Conservation (phyloP, 225 moss, liverwort and hornwort species). For the Asterella californica region DNA sequence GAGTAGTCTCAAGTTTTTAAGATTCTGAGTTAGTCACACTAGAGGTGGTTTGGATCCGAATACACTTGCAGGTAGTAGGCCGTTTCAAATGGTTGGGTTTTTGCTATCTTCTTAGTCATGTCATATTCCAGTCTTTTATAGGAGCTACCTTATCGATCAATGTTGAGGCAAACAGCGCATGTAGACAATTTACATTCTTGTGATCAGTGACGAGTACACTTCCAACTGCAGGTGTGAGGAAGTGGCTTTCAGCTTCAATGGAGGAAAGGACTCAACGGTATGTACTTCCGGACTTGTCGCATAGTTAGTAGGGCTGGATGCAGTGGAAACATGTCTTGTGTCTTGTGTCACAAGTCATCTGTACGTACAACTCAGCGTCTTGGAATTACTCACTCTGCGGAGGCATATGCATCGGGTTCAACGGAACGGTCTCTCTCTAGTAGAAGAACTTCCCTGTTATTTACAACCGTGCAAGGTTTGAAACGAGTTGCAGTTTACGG, state of each 20-base stretch:
- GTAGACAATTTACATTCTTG: not conserved
- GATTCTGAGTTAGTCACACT: too few relatives aligned
- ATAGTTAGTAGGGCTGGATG: not conserved
- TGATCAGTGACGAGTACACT: not conserved
- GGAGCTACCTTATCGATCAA: not conserved
- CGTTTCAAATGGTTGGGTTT: too few relatives aligned
- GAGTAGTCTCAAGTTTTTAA: too few relatives aligned
- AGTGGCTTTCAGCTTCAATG: slow-evolving; percentile 48
- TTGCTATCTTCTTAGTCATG: too few relatives aligned
- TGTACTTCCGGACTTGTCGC: not conserved
- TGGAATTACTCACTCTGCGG: not conserved
- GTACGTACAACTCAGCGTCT: not conserved
- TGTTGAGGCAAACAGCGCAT: not conserved
- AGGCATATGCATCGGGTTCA: not conserved
- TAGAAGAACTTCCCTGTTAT: not conserved
- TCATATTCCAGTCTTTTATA: not conserved
- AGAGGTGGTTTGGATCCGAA: too few relatives aligned
- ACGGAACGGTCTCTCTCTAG: not conserved
- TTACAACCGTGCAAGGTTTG: not conserved
- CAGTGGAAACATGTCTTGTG: not conserved
- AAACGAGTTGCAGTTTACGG: not conserved
- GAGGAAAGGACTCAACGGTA: slow-evolving; percentile 47
- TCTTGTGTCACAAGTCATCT: not conserved
- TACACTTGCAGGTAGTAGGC: too few relatives aligned
- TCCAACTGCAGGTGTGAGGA: slow-evolving; percentile 36